Evolutionary conservation across 164 flowering plant species (phyloP).

Genomic region (Annona squamosa): DNA sequence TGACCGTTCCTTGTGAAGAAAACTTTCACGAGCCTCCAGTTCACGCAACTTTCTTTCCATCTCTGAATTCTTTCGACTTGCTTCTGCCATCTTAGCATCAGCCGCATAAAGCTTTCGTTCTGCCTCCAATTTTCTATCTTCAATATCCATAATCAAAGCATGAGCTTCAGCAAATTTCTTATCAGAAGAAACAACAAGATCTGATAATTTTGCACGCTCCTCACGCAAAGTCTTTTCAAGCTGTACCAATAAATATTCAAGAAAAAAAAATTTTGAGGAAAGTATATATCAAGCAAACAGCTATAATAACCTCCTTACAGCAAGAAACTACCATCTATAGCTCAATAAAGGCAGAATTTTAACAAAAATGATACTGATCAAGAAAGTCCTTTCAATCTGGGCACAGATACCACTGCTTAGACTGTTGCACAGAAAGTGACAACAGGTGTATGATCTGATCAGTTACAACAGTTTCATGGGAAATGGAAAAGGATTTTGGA

Average conservation of each 20-base stretch:
- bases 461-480: too few species aligned
- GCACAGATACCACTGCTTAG: too few species aligned
- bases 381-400: too few species aligned
- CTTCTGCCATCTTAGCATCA: slow-evolving; percentile 79
- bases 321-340: not conserved
- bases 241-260: slow-evolving; percentile 36
- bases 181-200: slow-evolving; percentile 44
- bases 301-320: not conserved
- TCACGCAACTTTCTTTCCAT: slow-evolving; percentile 68
- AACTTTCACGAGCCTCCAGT: slow-evolving; percentile 65
- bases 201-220: slow-evolving; percentile 44
- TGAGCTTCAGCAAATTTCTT: slow-evolving; percentile 56
- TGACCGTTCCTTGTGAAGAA: slow-evolving; percentile 47
- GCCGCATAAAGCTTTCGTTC: slow-evolving; percentile 61
- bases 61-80: slow-evolving; percentile 55
- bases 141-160: slow-evolving; percentile 38
- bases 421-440: too few species aligned
- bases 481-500: too few species aligned
- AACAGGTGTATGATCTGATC: too few species aligned
- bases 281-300: not conserved
- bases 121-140: slow-evolving; percentile 58
- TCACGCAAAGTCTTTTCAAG: slow-evolving; percentile 76
- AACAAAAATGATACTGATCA: too few species aligned
- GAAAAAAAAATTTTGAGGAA: not conserved
- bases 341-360: not conserved